Evolutionary conservation across 1,139 yeast species (phyloP).

Genomic region (Candida sojae): DNA sequence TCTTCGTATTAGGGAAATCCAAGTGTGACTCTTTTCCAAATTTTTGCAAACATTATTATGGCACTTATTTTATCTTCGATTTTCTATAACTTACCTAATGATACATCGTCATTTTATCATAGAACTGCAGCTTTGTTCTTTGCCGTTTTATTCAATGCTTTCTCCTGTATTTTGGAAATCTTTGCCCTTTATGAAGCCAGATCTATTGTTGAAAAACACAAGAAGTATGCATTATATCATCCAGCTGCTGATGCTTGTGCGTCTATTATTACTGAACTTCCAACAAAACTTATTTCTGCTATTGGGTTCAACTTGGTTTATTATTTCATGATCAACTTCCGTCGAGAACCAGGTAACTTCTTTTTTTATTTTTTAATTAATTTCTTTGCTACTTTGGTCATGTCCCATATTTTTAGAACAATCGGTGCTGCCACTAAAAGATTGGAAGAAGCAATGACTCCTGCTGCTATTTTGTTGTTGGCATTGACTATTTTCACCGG

Average conservation of each 20-base stretch:
- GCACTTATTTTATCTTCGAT: slow-evolving; percentile 48
- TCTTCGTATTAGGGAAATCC: slow-evolving; percentile 30
- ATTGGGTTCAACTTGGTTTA: slow-evolving; percentile 46
- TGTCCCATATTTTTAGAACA: slow-evolving; percentile 60
- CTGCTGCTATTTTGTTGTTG: slow-evolving; percentile 57
- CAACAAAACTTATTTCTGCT: slow-evolving; percentile 50
- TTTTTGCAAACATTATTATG: slow-evolving; percentile 28
- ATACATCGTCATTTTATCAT: slow-evolving; percentile 54
- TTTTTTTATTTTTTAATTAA: slow-evolving; percentile 51
- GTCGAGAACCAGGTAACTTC: slow-evolving; percentile 58
- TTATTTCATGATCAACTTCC: slow-evolving; percentile 59
- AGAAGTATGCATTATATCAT: slow-evolving; percentile 61
- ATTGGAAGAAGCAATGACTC: slow-evolving; percentile 59
- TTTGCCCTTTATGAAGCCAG: slow-evolving; percentile 56
- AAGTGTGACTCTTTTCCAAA: slow-evolving; percentile 22
- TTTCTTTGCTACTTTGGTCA: slow-evolving; percentile 48
- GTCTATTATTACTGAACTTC: slow-evolving; percentile 57
- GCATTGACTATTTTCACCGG: slow-evolving; percentile 59
- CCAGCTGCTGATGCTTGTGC: slow-evolving; percentile 67
- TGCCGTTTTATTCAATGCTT: slow-evolving; percentile 57
- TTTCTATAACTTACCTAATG: slow-evolving; percentile 49
- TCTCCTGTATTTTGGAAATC: slow-evolving; percentile 59
- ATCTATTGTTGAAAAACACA: slow-evolving; percentile 64
- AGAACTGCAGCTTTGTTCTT: slow-evolving; percentile 61
- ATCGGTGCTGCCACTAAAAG: slow-evolving; percentile 59